Conservation (phyloP, 371 early-diverging fungal species). For the Funneliformis caledonium region DNA sequence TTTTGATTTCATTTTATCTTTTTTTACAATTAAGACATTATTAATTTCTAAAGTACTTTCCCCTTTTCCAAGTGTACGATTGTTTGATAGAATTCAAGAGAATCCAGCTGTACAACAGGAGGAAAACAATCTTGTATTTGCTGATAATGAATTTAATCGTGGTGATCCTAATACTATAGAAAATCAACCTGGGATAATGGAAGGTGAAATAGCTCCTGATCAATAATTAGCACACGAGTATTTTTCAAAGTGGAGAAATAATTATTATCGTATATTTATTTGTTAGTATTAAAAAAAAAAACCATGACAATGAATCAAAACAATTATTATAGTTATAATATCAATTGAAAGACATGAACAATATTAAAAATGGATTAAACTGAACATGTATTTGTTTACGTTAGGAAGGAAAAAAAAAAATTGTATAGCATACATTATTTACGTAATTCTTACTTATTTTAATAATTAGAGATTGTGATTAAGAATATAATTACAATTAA, state of each 20-base stretch:
- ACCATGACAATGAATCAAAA: too few relatives aligned
- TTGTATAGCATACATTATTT: too few relatives aligned
- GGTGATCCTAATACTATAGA: background rate
- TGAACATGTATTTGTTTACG: too few relatives aligned
- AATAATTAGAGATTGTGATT: background rate
- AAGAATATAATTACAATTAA: background rate
- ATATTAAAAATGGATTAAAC: too few relatives aligned
- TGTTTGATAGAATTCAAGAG: constrained; percentile 25
- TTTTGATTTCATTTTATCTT: too few relatives aligned
- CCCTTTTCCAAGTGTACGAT: constrained; percentile 10
- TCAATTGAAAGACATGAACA: too few relatives aligned
- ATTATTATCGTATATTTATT: background rate
- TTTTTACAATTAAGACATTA: background rate
- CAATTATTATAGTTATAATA: too few relatives aligned
- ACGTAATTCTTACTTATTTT: background rate
- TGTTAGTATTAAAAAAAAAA: background rate
- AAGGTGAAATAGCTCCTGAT: background rate
- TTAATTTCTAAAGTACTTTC: background rate
- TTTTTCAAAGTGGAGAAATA: background rate
- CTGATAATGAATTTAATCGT: background rate
- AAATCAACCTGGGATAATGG: background rate
- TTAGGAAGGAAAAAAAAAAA: too few relatives aligned
- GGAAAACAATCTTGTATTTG: background rate
- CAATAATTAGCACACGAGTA: background rate
- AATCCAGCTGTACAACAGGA: background rate